Evolutionary conservation across 2,329 filamentous ascomycete genomes (phyloP), one percentile per base, ranked within the genome.

Genomic region (Phoma herbarum): DNA sequence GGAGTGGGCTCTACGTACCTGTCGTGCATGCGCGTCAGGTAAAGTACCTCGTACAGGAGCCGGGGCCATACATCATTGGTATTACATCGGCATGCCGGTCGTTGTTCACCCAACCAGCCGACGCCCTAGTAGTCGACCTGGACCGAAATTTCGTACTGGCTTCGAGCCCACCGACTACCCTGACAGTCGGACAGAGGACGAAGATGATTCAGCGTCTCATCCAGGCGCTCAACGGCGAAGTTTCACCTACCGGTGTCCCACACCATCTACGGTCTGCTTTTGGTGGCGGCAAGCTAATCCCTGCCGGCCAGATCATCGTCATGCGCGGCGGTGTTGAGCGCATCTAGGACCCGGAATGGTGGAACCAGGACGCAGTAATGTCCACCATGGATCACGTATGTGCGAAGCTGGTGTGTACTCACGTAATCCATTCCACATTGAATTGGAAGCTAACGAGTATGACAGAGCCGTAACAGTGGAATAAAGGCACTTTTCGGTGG

Each of bases 271-370:
- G 94, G 61, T 98, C 95, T 7, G 95, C 95, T 2, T 99, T 99
- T 67, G 95, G 93, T 47, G 95, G 95, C 53, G 95, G 95, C 55
- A 99, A 99, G 82, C 86, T 99, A 60, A 91, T 99, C 53, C 95
- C 95, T 22, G 95, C 95, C 37, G 95, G 95, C 58, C 95, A 98
- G 77, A 99, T 99, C 71, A 98, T 99, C 65, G 95, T 99, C 64
- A 97, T 99, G 93, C 90, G 94, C 54, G 95, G 95, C 46, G 95
- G 98, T 77, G 95, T 99, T 0, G 95, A 99, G 80, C 97, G 93
- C 28, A 91, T 98, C 57, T 91, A 97, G 77, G 93, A 98, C 62
- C 95, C 95, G 2, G 90, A 91, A 59, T 99, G 95, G 95, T 99
- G 95, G 95, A 96, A 95, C 75, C 95, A 98, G 79, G 95, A 98